Evolutionary conservation across 768 basidiomycete species (phyloP), one percentile per base, ranked within the genome.

Genomic region (Termitomyces bulborhizus): DNA sequence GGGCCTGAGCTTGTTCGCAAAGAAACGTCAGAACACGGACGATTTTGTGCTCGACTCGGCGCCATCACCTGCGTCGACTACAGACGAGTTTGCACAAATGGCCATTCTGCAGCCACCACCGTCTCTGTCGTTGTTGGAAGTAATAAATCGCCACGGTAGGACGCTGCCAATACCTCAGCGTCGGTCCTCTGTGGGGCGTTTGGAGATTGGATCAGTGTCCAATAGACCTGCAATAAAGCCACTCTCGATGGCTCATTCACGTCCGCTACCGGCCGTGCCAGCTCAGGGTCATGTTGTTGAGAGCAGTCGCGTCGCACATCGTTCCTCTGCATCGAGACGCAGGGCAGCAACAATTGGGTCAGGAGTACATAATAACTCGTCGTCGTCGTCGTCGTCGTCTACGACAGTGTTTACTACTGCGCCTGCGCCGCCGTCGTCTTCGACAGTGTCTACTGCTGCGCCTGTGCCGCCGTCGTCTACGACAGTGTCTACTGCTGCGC

Each of bases 121-220:
- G 31, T 21, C 21, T 21, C 2, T 21, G 21, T 21, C 21, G 21
- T 21, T 21, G n/a, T n/a, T n/a, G n/a, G n/a, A n/a, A n/a, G n/a
- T n/a, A 1, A 21, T 21, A 2, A 21, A 21, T 21, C 21, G 21
- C 21, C 21, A 21, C 21, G 21, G 21, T 21, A 21, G 21, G 21
- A 64, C 66, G 26, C 63, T 64, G 1, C 55, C 59, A 9, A 7
- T 32, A 9, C 31, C 31, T 1, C 31, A 32, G 2, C 56, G 66
- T 4, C 66, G 65, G 44, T 62, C 66, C 5, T 67, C 66, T 34
- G 55, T 64, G 11, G 63, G 64, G 1, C 62, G 68, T 29, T 49
- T 70, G 42, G 68, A 71, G 44, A 68, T 69, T 55, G 68, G 66
- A 13, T 63, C 61, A 37, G 53, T 59, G 29, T 40, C 64, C 8